Evolutionary conservation across 495 filamentous ascomycete species (phyloP), one percentile per base, ranked within the genome.

Genomic region (Hypoxylon intermedium): DNA sequence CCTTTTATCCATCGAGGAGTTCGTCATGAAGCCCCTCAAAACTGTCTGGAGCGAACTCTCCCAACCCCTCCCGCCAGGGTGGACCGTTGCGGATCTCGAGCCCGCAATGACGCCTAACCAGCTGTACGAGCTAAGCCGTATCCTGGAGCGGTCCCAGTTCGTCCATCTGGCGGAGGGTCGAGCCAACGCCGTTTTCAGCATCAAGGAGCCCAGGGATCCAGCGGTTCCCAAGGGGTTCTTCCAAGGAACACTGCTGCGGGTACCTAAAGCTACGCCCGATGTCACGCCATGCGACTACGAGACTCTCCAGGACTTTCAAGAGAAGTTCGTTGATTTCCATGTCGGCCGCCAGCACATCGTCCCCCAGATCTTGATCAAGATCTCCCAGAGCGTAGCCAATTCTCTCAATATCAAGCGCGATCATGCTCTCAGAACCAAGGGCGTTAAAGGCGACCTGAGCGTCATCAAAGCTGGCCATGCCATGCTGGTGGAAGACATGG

Each of bases 401-500:
- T 36, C 56, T 20, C 41, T 69, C 6, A 64, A 68, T 48, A 45
- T 34, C n/a, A 66, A 58, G 51, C 64, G 69, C 41, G 40, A 58
- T 5, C 45, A 47, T 11, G 60, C 60, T 24, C 54, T 64, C 11
- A 44, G 55, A 3, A 50, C 18, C 11, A 60, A 56, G 19, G 55
- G 55, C 6, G 42, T 65, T 2, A 47, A 34, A 16, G 67, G 69
- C 24, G 64, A 67, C 41, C 78, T 78, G n/a, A 85, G 83, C 62
- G 79, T 88, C n/a, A 85, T 81, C 26, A 58, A 75, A 1, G 79
- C 80, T 15, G 81, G 87, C 52, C 83, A 85, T 56, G 92, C 87
- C 0, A 79, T 93, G 43, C 74, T 97, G 0, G 79, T 97, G 30
- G 87, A 86, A 30, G 89, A 97, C 64, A 96, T 98, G 93, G 85